Evolutionary conservation across 2,329 filamentous ascomycete species (phyloP), one percentile per base, ranked within the genome.

Genomic region (Furcasterigmium furcatum): DNA sequence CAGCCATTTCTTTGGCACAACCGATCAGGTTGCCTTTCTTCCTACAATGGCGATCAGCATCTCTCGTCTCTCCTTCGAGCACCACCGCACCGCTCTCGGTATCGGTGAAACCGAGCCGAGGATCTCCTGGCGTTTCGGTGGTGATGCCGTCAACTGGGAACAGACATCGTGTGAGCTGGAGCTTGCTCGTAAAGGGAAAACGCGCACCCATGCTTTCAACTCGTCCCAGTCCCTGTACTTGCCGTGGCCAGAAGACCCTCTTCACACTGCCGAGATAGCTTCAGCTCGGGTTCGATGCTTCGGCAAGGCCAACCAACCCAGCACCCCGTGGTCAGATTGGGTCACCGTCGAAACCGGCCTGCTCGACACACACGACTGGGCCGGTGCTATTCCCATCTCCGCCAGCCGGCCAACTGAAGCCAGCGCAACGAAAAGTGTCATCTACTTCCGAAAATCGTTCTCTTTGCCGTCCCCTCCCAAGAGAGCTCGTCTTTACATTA

Each of bases 401-500:
- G 27, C 39, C 18, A 12, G n/a, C n/a, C n/a, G 30, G 2, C 62
- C 5, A 54, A 53, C 19, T 53, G 55, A 35, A 59, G 60, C n/a
- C n/a, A n/a, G n/a, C n/a, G n/a, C n/a, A n/a, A n/a, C 39, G 9
- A 41, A 41, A 18, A 52, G 56, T 6, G 64, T 66, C 48, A 24
- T 63, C 2, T 53, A 57, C 19, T 62, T 71, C 38, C 58, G 65
- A 3, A 68, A 65, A 21, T 51, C 52, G 1, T 71, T 72, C 25
- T 24, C 46, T 1, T 36, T 64, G 0, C n/a, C n/a, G n/a, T n/a
- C 39, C 1, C 43, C 51, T 3, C 34, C 67, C 16, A 32, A 52
- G 5, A 63, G 60, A 1, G 73, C 73, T 0, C 62, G 73, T 1
- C 56, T 77, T 1, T 77, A 77, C 44, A 71, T 76, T 35, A 76